Evolutionary conservation across 345 rosid species (phyloP).

Genomic region (Gossypium arboreum): DNA sequence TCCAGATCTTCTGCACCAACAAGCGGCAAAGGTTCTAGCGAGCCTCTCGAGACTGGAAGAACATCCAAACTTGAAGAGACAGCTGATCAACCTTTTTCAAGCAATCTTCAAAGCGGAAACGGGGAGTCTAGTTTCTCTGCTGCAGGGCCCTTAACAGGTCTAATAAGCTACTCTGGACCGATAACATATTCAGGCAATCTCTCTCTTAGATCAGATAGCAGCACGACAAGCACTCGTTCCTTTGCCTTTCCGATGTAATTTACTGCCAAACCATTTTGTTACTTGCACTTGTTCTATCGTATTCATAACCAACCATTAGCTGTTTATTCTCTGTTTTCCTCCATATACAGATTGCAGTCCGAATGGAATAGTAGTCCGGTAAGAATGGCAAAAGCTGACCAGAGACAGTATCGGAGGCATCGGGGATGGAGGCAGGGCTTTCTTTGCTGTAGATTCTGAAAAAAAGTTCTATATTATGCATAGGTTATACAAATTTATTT

Average conservation of each 20-base stretch:
- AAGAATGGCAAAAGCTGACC: conserved; percentile 76
- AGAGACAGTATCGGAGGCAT: conserved; percentile 45
- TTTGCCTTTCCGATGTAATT: conserved; percentile 87
- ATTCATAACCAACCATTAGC: not conserved
- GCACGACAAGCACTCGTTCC: conserved; percentile 86
- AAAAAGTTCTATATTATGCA: conserved; percentile 21
- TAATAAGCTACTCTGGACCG: conserved; percentile 61
- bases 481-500: conserved; percentile 28
- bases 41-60: conserved; percentile 17
- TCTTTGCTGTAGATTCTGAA: conserved; percentile 91
- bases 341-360: conserved; percentile 58
- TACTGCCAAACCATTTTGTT: conserved; percentile 5
- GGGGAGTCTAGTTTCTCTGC: conserved; percentile 83
- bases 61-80: conserved; percentile 21
- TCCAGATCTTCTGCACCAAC: conserved; percentile 24
- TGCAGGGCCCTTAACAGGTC: conserved; percentile 52
- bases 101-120: conserved; percentile 23
- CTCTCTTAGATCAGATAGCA: conserved; percentile 84
- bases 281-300: not conserved
- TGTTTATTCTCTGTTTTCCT: not conserved
- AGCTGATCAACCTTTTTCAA: conserved; percentile 24
- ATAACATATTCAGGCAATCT: conserved; percentile 69
- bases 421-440: conserved; percentile 59
- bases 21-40: conserved; percentile 14
- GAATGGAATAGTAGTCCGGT: conserved; percentile 96